These are phyloP conservation scores for Cutaneotrichosporon sp. DNA, from an alignment of 1,284 basidiomycete species.

Conservation along the genomic window DNA sequence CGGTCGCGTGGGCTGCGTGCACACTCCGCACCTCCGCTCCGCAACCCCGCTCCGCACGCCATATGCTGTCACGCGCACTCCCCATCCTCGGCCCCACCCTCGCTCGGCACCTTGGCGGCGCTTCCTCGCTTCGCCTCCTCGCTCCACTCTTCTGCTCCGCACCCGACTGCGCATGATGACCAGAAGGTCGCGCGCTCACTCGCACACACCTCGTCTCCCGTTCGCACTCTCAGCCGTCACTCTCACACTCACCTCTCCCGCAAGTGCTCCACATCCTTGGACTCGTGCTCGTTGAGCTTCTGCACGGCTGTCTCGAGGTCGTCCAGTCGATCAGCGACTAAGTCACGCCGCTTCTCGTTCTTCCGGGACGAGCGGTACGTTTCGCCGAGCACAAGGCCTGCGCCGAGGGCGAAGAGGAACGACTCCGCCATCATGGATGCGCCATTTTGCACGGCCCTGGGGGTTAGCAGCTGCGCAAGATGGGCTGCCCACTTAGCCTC, in stretches of 20 bases:
- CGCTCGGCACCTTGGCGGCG: too few species aligned
- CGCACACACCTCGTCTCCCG: too few species aligned
- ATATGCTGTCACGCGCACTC: neutral
- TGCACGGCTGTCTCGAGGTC: constrained; percentile 58
- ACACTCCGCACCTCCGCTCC: too few species aligned
- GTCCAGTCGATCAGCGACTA: constrained; percentile 69
- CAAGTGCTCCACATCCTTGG: constrained; percentile 30
- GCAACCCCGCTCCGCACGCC: too few species aligned
- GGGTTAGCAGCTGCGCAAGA: constrained; percentile 2
- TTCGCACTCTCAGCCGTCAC: neutral
- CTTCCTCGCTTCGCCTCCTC: too few species aligned
- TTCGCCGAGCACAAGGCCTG: constrained; percentile 73
- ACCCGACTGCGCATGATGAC: too few species aligned
- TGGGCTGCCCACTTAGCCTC: constrained; percentile 65
- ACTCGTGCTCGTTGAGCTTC: constrained; percentile 26
- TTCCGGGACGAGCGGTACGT: constrained; percentile 73
- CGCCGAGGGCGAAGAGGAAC: constrained; percentile 80
- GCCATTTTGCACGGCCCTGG: constrained; percentile 83
- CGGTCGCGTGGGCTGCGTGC: too few species aligned
- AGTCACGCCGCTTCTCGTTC: constrained; percentile 70
- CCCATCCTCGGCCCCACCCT: too few species aligned
- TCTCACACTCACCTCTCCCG: constrained; percentile 34
- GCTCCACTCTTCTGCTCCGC: too few species aligned
- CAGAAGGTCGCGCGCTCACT: too few species aligned
- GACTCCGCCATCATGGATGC: constrained; percentile 82